Conservation (phyloP, 495 filamentous ascomycete genomes). For the Daldinia caldariorum region DNA sequence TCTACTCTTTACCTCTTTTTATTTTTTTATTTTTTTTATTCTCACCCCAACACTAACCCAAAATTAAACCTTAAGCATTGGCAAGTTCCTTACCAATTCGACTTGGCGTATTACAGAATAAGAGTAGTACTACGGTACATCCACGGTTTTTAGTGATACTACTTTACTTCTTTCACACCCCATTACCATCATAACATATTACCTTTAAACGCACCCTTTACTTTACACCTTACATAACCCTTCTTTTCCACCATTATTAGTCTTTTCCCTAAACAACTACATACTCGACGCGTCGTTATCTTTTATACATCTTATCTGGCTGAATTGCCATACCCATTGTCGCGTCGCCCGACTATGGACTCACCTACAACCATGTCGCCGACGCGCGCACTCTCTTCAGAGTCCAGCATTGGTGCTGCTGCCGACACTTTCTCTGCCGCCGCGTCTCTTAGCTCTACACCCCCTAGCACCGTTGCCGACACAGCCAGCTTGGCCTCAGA, state of each 20-base stretch:
- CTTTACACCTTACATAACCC: slow-evolving; percentile 17
- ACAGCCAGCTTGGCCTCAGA: slow-evolving; percentile 58
- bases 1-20: background rate
- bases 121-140: slow-evolving; percentile 5
- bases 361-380: slow-evolving; percentile 37
- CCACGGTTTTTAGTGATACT: background rate
- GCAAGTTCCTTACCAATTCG: slow-evolving; percentile 4
- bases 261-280: slow-evolving; percentile 24
- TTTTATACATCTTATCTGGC: slow-evolving; percentile 2
- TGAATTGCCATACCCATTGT: slow-evolving; percentile 22
- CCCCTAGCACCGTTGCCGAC: slow-evolving; percentile 59
- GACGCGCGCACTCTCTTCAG: slow-evolving; percentile 46
- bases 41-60: slow-evolving; percentile 8
- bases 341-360: slow-evolving; percentile 42
- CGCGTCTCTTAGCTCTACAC: slow-evolving; percentile 60
- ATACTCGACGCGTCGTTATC: slow-evolving; percentile 30
- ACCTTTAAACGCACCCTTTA: background rate
- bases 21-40: background rate
- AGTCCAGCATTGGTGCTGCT: slow-evolving; percentile 45
- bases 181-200: background rate
- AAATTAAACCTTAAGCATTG: slow-evolving; percentile 7
- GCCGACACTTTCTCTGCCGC: slow-evolving; percentile 54
- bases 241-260: slow-evolving; percentile 8
- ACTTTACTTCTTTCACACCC: slow-evolving; percentile 11
- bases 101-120: background rate